These are phyloP conservation scores for Aphanocladium album DNA, from an alignment of 2,329 filamentous ascomycete species.

Conservation along the genomic window DNA sequence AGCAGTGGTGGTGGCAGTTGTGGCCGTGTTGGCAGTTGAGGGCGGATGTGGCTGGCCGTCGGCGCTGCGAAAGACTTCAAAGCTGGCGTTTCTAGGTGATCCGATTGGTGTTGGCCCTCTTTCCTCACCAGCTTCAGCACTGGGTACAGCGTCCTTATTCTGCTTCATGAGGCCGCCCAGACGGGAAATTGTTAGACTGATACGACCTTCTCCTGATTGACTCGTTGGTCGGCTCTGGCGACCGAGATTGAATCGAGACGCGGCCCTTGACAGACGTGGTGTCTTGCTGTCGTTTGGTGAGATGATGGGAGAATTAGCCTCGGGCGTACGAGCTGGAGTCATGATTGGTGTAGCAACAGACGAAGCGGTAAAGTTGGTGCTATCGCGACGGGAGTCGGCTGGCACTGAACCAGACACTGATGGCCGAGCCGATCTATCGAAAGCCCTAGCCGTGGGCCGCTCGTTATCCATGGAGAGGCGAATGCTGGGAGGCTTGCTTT, in stretches of 20 bases:
- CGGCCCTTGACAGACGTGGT: slow-evolving; percentile 52
- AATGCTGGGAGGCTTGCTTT: slow-evolving; percentile 43
- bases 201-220: slow-evolving; percentile 53
- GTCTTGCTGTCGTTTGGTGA: slow-evolving; percentile 50
- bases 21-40: not conserved
- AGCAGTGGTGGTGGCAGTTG: not conserved
- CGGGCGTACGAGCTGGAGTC: slow-evolving; percentile 30
- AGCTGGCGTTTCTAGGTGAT: slow-evolving; percentile 19
- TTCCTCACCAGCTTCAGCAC: slow-evolving; percentile 1
- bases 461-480: slow-evolving; percentile 54
- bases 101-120: slow-evolving; percentile 9
- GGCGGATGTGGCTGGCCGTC: not conserved
- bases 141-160: slow-evolving; percentile 42
- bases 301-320: slow-evolving; percentile 31
- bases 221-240: slow-evolving; percentile 52
- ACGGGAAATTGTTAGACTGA: slow-evolving; percentile 54
- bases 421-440: slow-evolving; percentile 39
- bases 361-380: slow-evolving; percentile 45
- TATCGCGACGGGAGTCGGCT: slow-evolving; percentile 43
- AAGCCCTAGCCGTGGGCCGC: slow-evolving; percentile 41
- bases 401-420: slow-evolving; percentile 29
- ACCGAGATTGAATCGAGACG: slow-evolving; percentile 47
- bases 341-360: slow-evolving; percentile 33
- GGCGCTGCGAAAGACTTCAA: slow-evolving; percentile 32
- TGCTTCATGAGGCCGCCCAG: slow-evolving; percentile 46